Evolutionary conservation across 257 asterid genomes (phyloP), one percentile per base, ranked within the genome.

Genomic region (Phtheirospermum japonicum): DNA sequence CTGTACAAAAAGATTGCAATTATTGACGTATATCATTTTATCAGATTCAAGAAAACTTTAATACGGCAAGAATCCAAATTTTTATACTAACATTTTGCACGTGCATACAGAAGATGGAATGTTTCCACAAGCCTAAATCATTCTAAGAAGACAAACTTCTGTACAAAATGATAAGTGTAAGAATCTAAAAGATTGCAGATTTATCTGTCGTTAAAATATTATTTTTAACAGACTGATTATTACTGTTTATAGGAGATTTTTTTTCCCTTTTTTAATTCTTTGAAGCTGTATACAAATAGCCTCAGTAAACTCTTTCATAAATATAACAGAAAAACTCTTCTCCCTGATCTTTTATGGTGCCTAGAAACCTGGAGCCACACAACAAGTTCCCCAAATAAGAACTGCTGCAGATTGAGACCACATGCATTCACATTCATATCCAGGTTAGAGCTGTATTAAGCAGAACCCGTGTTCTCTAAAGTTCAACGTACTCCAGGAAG

Each of bases 1-100:
- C 99, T 93, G 84, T 71, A 64, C 74, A 75, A 68, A 77, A 63
- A 42, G 11, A 50, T 48, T 43, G 53, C 60, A 70, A 57, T 40
- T 40, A 40, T 14, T 43, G 33, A 57, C 49, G 6, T 30, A 16
- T 30, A 51, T 18, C 46, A 36, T 64, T 23, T 32, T 42, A 56
- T 14, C 30, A 62, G 20, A 66, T 52, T 54, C 23, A 49, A 68
- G n/a, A n/a, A 61, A 59, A 19, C 43, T 11, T 63, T 9, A 43
- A 16, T 39, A 17, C 39, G 9, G 18, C 59, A 63, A 51, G 56
- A 42, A 55, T n/a, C 45, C 56, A 34, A 69, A 65, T 31, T 9
- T 64, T 34, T 12, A 17, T 16, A 19, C 28, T 31, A 50, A n/a
- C n/a, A n/a, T n/a, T n/a, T n/a, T n/a, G n/a, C n/a, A n/a, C n/a